Evolutionary conservation across 345 rosid genomes (phyloP).

Genomic region (Dipteronia sinensis): DNA sequence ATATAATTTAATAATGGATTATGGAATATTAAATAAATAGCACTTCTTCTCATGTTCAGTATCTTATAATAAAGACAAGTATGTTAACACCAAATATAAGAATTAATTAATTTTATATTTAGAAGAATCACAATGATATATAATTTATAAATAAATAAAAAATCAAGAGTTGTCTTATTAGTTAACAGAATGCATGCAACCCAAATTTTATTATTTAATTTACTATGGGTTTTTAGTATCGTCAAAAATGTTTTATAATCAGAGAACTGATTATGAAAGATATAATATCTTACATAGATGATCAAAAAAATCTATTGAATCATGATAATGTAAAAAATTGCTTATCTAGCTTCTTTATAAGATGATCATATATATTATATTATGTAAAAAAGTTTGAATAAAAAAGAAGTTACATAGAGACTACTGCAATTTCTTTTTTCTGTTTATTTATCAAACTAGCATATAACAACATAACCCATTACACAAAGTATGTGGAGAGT

Average conservation of each 20-base stretch:
- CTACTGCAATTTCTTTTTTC: too few species aligned
- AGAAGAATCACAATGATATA: background rate
- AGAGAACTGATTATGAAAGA: too few species aligned
- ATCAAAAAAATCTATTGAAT: too few species aligned
- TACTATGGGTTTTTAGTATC: too few species aligned
- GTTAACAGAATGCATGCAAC: background rate
- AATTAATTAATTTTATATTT: background rate
- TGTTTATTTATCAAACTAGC: background rate
- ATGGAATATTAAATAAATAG: background rate
- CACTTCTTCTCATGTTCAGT: constrained; percentile 18
- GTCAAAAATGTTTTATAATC: too few species aligned
- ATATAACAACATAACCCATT: too few species aligned
- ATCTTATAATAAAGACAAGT: constrained; percentile 18
- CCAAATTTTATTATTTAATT: background rate
- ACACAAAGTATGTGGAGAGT: too few species aligned
- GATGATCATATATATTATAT: too few species aligned
- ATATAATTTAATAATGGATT: background rate
- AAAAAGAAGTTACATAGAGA: too few species aligned
- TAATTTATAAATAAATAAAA: background rate
- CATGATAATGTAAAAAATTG: background rate
- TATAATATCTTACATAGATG: too few species aligned
- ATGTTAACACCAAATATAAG: constrained; percentile 1
- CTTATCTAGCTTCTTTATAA: background rate
- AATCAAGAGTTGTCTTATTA: background rate
- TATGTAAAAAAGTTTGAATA: background rate